These are phyloP conservation scores for Phytomonas sp. DNA, from an alignment of 208 protist species.

Conservation along the genomic window DNA sequence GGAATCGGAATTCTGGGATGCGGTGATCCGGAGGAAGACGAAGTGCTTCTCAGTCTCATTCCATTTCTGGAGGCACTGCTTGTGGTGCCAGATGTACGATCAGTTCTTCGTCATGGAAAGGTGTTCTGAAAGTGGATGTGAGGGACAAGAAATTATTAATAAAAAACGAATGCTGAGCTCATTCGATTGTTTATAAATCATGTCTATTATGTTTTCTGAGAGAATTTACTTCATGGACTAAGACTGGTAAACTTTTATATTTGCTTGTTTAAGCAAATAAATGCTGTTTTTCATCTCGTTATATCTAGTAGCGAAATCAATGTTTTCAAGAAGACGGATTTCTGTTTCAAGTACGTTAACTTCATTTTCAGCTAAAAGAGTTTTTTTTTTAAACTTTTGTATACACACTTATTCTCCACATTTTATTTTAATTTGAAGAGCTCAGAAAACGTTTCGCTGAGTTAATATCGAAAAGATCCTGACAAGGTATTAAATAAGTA, in stretches of 20 bases:
- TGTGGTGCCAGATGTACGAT: slow-evolving; percentile 74
- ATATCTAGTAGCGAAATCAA: not conserved
- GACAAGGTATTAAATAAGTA: not conserved
- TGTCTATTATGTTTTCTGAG: not conserved
- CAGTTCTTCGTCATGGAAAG: slow-evolving; percentile 65
- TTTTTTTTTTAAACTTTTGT: not conserved
- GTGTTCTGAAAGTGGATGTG: slow-evolving; percentile 20
- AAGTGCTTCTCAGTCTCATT: slow-evolving; percentile 66
- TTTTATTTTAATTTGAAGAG: not conserved
- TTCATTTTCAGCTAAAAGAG: not conserved
- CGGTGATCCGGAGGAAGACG: slow-evolving; percentile 35
- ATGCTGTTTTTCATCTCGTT: not conserved
- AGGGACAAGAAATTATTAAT: not conserved
- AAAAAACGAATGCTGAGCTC: not conserved
- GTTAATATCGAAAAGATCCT: not conserved
- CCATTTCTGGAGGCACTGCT: slow-evolving; percentile 69
- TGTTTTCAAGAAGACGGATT: not conserved
- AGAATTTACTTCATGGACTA: not conserved
- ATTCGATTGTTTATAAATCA: not conserved
- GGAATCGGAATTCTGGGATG: slow-evolving; percentile 13
- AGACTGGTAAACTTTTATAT: not conserved
- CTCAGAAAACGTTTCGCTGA: not conserved
- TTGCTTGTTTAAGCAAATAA: not conserved
- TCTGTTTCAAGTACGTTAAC: not conserved
- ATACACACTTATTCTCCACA: not conserved